Base-by-base conservation (phyloP, 129 eudicot genomes). In the Saposhnikovia divaricata region DNA sequence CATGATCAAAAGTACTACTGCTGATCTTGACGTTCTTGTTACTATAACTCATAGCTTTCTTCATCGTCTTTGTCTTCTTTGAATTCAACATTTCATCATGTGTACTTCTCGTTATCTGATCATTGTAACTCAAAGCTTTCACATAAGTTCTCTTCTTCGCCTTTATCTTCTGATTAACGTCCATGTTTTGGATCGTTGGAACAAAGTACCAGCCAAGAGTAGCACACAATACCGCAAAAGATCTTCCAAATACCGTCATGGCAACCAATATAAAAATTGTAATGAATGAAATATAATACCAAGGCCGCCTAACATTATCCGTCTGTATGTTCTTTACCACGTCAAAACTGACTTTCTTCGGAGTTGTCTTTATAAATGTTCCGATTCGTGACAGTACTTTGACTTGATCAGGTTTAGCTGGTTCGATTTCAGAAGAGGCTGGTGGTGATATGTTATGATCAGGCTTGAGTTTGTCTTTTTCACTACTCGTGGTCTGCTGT, bases 181-280 rank as follows among this genome's bases (percentile, higher is more conserved):
- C 42, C 18, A 18, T 5, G 16, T 13, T 45, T n/a, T 31, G 72
- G 43, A 88, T 25, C 1, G 80, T 79, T 19, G 94, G 94, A 55
- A 90, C 81, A 38, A 84, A 48, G 78, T 90, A 90, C 91, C 89
- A 90, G 47, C 90, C 84, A 12, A 86, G 2, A 27, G 91, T 84
- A 14, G 85, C 84, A 28, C 88, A 87, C 25, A 90, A 31, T 34
- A 90, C 84, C 11, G 90, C 83, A 13, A 87, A 84, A 34, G 87
- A 84, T 51, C 90, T 79, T 46, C 91, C 91, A 47, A 66, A 80
- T 28, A 86, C 50, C 73, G 87, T 82, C 85, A 90, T 55, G 3
- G 81, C 79, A 53, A 90, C 63, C 88, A 90, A 76, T 38, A 90
- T 87, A 79, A 87, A 53, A 40, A 90, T 83, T 45, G 84, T 40